Conservation (phyloP, 768 basidiomycete species). For the Boletus tylopilopsis region DNA sequence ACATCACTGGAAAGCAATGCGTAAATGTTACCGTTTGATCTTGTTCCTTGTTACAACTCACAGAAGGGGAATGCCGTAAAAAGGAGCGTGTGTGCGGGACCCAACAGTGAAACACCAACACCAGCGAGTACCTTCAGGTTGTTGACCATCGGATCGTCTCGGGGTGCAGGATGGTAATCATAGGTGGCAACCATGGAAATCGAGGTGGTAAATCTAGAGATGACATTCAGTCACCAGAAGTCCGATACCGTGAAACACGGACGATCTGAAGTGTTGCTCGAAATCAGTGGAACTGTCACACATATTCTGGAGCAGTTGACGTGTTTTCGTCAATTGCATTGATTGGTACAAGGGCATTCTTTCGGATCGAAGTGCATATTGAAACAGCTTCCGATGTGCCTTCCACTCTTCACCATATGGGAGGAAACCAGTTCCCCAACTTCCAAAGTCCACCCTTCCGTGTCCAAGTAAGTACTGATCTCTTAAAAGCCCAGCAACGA, state of each 20-base stretch:
- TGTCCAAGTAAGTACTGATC: neutral
- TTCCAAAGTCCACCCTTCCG: constrained; percentile 5
- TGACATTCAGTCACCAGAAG: neutral
- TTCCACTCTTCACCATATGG: constrained; percentile 6
- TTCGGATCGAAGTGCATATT: constrained; percentile 4
- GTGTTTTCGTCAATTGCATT: constrained; percentile 1
- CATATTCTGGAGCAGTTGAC: constrained; percentile 2
- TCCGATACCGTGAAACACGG: neutral
- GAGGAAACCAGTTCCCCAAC: constrained; percentile 5
- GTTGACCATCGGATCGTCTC: constrained; percentile 9
- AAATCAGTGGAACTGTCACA: neutral
- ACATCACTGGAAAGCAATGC: constrained; percentile 1
- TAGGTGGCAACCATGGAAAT: constrained; percentile 11
- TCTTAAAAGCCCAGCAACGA: neutral
- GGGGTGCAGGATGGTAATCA: constrained; percentile 5
- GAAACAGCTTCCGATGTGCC: constrained; percentile 1
- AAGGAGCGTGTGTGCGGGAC: neutral
- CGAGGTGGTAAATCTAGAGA: constrained; percentile 2
- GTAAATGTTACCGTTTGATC: neutral
- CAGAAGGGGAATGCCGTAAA: constrained; percentile 7
- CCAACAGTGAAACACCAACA: neutral
- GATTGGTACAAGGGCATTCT: neutral
- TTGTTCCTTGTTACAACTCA: neutral
- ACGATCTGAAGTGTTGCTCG: constrained; percentile 9
- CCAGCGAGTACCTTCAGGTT: constrained; percentile 1